Conservation (phyloP, 2,329 filamentous ascomycete species). For the Knufia petricola region DNA sequence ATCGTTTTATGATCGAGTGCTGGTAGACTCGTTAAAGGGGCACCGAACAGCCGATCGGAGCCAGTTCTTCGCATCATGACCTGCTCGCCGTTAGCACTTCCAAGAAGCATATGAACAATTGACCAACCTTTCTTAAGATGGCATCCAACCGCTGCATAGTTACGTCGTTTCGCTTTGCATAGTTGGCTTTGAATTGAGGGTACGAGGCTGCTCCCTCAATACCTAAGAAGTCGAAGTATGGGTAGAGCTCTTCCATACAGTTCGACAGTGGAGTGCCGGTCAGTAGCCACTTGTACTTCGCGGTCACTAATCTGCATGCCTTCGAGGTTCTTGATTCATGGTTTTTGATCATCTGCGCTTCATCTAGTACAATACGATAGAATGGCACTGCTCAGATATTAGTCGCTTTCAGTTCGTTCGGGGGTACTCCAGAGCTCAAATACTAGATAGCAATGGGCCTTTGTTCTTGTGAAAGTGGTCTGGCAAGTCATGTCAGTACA, state of each 20-base stretch:
- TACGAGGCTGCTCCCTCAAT: conserved; percentile 25
- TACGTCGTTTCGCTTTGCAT: conserved; percentile 17
- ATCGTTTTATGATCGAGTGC: conserved; percentile 35
- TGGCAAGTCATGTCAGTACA: too few species aligned
- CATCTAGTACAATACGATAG: conserved; percentile 33
- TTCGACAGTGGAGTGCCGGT: conserved; percentile 34
- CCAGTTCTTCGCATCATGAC: conserved; percentile 50
- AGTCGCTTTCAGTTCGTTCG: not conserved
- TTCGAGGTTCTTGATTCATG: conserved; percentile 26
- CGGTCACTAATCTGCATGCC: conserved; percentile 29
- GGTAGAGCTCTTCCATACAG: conserved; percentile 31
- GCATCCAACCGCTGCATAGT: conserved; percentile 20
- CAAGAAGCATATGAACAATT: too few species aligned
- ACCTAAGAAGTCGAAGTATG: conserved; percentile 31
- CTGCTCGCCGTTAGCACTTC: too few species aligned
- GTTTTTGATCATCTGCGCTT: conserved; percentile 32
- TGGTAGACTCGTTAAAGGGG: conserved; percentile 47
- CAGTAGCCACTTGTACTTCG: conserved; percentile 31
- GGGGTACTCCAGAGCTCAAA: not conserved
- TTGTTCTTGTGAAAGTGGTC: conserved; percentile 20
- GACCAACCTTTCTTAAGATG: too few species aligned
- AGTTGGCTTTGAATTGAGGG: conserved; percentile 23
- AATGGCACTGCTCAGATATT: conserved; percentile 24
- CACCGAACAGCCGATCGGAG: conserved; percentile 42
- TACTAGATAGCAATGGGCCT: conserved; percentile 27